Evolutionary conservation across 2,329 filamentous ascomycete species (phyloP).

Genomic region (Coniochaeta prunicola): DNA sequence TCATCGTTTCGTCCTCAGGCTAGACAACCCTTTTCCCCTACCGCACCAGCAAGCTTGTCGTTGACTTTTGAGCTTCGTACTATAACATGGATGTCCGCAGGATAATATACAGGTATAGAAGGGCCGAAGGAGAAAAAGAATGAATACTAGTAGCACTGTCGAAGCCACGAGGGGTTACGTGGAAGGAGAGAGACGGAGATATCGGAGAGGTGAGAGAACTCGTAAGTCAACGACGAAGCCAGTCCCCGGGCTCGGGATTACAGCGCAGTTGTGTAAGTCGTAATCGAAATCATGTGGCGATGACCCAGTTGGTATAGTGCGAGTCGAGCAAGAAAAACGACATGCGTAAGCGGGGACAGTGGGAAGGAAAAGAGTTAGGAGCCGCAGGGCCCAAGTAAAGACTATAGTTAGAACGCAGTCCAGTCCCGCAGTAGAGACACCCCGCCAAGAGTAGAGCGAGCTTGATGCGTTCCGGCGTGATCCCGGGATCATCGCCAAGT

Average conservation of each 20-base stretch:
- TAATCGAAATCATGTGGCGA: neutral
- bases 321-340: neutral
- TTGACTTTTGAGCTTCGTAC: neutral
- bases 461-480: neutral
- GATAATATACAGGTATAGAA: neutral
- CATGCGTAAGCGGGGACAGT: neutral
- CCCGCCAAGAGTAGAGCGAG: neutral
- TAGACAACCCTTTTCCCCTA: neutral
- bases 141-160: neutral
- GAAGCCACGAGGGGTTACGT: neutral
- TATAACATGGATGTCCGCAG: neutral
- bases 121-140: neutral
- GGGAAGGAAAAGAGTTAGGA: neutral
- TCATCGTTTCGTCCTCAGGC: constrained; percentile 23
- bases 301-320: neutral
- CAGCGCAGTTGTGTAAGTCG: neutral
- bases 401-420: neutral
- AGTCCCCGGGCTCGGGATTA: neutral
- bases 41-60: neutral
- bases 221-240: neutral
- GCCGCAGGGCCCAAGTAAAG: neutral
- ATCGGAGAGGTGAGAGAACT: neutral
- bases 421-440: neutral
- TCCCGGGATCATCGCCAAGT: neutral
- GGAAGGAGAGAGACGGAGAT: neutral